These are phyloP conservation scores for Backusella macrospora DNA, from an alignment of 192 early-diverging fungal species.

Conservation along the genomic window DNA sequence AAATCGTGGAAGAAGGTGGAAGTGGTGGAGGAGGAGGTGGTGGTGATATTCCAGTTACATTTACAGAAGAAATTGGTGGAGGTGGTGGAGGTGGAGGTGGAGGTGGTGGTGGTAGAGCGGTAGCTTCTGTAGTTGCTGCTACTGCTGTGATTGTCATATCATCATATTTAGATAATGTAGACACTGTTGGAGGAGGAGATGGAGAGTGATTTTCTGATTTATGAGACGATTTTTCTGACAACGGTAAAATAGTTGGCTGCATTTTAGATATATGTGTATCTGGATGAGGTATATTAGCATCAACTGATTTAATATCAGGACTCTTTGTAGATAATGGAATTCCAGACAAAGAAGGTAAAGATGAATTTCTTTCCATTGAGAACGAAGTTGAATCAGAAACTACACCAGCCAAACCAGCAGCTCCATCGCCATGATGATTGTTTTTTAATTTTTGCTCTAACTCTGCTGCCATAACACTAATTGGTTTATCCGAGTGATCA, in stretches of 20 bases:
- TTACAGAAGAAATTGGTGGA: slow-evolving; percentile 31
- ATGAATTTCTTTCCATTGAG: neutral
- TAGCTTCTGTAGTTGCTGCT: neutral
- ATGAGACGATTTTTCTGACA: neutral
- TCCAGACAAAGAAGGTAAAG: slow-evolving; percentile 36
- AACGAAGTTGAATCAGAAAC: neutral
- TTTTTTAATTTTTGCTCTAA: slow-evolving; percentile 32
- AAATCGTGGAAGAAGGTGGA: slow-evolving; percentile 40
- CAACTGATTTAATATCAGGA: neutral
- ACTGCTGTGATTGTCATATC: neutral
- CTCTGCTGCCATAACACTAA: slow-evolving; percentile 36
- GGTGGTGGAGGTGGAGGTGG: slow-evolving; percentile 43
- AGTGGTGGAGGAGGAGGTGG: slow-evolving; percentile 49
- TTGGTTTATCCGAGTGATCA: slow-evolving; percentile 37
- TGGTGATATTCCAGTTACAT: slow-evolving; percentile 28
- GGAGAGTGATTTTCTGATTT: slow-evolving; percentile 17
- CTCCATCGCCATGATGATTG: slow-evolving; percentile 3
- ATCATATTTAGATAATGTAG: neutral
- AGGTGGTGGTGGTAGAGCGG: slow-evolving; percentile 41
- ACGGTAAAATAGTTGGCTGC: neutral
- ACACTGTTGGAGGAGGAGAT: slow-evolving; percentile 5
- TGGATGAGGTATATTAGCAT: neutral
- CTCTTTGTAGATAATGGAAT: slow-evolving; percentile 29
- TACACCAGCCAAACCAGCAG: slow-evolving; percentile 10
- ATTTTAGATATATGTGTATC: slow-evolving; percentile 13